phyloP scores from a whole-genome alignment of 805 yeast species.

The Teunomyces tritomae region DNA sequence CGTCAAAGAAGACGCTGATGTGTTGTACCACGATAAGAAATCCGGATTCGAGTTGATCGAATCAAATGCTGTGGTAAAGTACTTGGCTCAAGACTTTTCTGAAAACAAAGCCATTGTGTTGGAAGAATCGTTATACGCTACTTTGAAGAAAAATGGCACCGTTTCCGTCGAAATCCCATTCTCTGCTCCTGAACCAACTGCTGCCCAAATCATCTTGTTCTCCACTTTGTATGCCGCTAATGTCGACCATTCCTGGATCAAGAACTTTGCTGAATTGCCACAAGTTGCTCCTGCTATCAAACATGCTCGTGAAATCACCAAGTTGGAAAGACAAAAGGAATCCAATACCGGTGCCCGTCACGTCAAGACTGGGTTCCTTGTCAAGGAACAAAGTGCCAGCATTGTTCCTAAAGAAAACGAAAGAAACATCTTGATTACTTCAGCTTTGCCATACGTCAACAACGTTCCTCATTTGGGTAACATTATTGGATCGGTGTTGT shows the following conservation, averaged over 20 bases:
- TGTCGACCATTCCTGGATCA: constrained; percentile 37
- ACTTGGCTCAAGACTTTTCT: constrained; percentile 50
- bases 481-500: constrained; percentile 89
- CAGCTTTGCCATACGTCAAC: constrained; percentile 97
- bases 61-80: constrained; percentile 69
- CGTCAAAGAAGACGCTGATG: constrained; percentile 19
- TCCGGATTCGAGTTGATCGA: constrained; percentile 51
- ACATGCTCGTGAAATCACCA: constrained; percentile 46
- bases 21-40: constrained; percentile 33
- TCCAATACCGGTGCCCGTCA: constrained; percentile 39
- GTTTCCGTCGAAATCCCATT: constrained; percentile 12
- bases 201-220: constrained; percentile 58
- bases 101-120: constrained; percentile 29
- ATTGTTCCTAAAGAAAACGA: constrained; percentile 63
- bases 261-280: constrained; percentile 34
- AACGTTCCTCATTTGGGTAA: constrained; percentile 98
- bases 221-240: constrained; percentile 45
- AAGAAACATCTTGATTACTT: constrained; percentile 83
- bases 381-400: constrained; percentile 26
- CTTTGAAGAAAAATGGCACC: constrained; percentile 33
- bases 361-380: constrained; percentile 29
- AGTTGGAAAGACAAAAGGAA: constrained; percentile 39
- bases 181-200: constrained; percentile 30
- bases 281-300: constrained; percentile 46
- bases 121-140: constrained; percentile 40